Conservation (phyloP, 305 asterid genomes). For the Fraxinus xanthoxyloides region DNA sequence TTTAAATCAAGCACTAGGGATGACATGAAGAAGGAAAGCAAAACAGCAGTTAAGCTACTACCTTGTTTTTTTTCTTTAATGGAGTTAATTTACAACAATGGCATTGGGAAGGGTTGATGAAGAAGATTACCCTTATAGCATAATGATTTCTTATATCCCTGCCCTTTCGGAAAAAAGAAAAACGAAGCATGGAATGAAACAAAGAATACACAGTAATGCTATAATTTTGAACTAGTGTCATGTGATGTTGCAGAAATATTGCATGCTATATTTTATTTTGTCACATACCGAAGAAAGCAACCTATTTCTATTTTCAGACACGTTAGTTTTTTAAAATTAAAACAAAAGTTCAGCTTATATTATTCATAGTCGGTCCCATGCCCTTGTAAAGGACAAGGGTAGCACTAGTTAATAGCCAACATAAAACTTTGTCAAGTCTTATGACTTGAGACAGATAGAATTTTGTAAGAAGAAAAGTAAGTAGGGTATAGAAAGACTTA, state of each 20-base stretch:
- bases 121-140: neutral
- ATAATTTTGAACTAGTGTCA: neutral
- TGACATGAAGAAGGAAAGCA: neutral
- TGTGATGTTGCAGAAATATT: neutral
- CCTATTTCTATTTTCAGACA: neutral
- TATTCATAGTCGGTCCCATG: neutral
- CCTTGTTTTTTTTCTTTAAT: neutral
- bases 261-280: neutral
- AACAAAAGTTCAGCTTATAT: neutral
- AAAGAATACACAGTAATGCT: neutral
- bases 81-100: neutral
- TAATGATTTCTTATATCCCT: neutral
- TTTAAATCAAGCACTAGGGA: neutral
- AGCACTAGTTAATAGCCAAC: neutral
- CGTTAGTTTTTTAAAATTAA: neutral
- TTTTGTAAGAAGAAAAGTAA: neutral
- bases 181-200: neutral
- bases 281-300: neutral
- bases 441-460: neutral
- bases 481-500: slow-evolving; percentile 35
- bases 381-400: neutral
- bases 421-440: neutral
- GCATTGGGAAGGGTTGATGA: neutral
- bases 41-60: neutral
- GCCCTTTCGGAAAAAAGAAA: neutral